phyloP scores from a whole-genome alignment of 2,329 filamentous ascomycete species.

The Didymella pinodella region DNA sequence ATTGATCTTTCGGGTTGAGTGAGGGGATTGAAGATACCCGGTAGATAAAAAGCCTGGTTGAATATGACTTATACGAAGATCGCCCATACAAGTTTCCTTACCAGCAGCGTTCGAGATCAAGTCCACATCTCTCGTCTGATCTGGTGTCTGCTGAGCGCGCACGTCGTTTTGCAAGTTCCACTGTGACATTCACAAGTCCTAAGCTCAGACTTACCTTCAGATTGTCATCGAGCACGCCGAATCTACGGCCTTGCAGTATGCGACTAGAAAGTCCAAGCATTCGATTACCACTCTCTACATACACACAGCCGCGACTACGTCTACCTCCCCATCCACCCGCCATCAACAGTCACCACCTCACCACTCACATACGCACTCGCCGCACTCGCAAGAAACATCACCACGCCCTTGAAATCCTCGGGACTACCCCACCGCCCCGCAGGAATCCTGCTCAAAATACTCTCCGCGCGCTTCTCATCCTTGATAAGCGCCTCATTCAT shows the following conservation, averaged over 20 bases:
- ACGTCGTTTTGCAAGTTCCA: too few species aligned
- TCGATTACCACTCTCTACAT: neutral
- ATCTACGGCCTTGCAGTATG: neutral
- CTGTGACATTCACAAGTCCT: too few species aligned
- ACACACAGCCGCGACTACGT: neutral
- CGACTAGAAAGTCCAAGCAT: neutral
- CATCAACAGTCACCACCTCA: slow-evolving; percentile 83
- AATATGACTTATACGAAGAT: slow-evolving; percentile 1
- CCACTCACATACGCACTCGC: slow-evolving; percentile 85
- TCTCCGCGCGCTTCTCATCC: slow-evolving; percentile 71
- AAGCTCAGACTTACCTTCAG: too few species aligned
- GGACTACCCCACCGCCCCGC: slow-evolving; percentile 83
- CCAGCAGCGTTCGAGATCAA: too few species aligned
- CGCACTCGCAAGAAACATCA: slow-evolving; percentile 77
- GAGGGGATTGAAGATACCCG: slow-evolving; percentile 22
- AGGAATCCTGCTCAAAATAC: slow-evolving; percentile 82
- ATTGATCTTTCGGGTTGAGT: slow-evolving; percentile 48
- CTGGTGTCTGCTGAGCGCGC: too few species aligned
- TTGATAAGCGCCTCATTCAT: slow-evolving; percentile 88
- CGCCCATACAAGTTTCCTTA: neutral
- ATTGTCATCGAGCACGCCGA: too few species aligned
- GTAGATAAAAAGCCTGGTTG: slow-evolving; percentile 17
- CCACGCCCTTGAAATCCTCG: slow-evolving; percentile 86
- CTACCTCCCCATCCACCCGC: slow-evolving; percentile 90
- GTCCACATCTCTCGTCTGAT: neutral